phyloP scores from a whole-genome alignment of 164 flowering plant species.

The Litsea cubeba region DNA sequence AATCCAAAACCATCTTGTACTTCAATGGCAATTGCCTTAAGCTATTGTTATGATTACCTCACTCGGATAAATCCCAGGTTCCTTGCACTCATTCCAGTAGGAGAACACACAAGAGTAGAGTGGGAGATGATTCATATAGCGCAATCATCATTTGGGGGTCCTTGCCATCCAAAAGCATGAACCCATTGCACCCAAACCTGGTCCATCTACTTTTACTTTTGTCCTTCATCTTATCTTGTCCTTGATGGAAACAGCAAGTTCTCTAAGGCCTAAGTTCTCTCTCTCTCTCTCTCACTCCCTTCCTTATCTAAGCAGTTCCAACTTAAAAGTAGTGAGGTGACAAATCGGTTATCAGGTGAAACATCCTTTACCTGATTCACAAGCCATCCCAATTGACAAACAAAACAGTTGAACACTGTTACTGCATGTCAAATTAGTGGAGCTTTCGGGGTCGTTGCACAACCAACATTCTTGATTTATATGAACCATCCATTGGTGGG shows the following conservation, averaged over 20 bases:
- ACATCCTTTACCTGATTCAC: constrained; percentile 1
- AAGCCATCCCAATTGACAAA: neutral
- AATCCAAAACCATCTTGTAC: neutral
- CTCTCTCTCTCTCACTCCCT: neutral
- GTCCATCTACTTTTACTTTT: neutral
- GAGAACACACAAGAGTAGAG: neutral
- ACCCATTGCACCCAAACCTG: neutral
- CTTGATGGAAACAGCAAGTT: neutral
- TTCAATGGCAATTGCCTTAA: constrained; percentile 3
- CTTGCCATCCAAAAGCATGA: neutral
- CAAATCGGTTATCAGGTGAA: neutral
- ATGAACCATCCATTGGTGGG: too few relatives aligned
- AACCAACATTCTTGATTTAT: too few relatives aligned
- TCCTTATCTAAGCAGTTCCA: neutral
- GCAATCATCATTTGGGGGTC: constrained; percentile 3
- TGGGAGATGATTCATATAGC: neutral
- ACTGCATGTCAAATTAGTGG: too few relatives aligned
- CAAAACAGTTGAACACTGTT: neutral
- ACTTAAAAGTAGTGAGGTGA: constrained; percentile 1
- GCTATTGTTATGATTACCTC: neutral
- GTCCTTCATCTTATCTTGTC: constrained; percentile 1
- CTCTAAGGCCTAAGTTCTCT: too few relatives aligned
- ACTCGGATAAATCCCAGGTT: constrained; percentile 3
- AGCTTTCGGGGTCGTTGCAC: too few relatives aligned
- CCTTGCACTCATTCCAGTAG: neutral